Evolutionary conservation across 179 eudicot species (phyloP).

Genomic region (Vitellaria paradoxa): DNA sequence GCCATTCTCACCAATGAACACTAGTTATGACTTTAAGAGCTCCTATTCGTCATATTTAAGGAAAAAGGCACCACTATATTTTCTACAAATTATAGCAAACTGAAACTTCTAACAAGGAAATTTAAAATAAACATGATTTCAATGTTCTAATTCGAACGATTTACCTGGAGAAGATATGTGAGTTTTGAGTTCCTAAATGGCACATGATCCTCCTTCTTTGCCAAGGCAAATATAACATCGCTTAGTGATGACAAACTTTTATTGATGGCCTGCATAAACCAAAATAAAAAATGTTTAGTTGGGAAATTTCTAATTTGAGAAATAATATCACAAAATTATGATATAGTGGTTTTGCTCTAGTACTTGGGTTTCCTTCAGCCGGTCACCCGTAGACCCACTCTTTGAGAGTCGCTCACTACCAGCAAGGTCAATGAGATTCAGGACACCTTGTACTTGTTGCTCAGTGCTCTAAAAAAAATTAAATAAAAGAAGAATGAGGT

Average conservation of each 20-base stretch:
- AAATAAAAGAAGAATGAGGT: neutral
- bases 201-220: constrained; percentile 89
- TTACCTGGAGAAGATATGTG: constrained; percentile 96
- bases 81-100: neutral
- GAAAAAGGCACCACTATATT: neutral
- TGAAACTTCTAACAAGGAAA: neutral
- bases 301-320: neutral
- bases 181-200: constrained; percentile 94
- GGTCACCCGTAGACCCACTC: constrained; percentile 95
- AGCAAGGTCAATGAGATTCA: constrained; percentile 91
- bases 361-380: constrained; percentile 94
- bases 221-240: constrained; percentile 85
- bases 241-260: constrained; percentile 89
- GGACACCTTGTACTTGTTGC: constrained; percentile 93
- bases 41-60: neutral
- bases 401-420: constrained; percentile 98
- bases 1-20: neutral
- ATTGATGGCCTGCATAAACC: constrained; percentile 66
- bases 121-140: neutral
- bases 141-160: neutral
- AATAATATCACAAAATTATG: neutral
- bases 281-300: neutral
- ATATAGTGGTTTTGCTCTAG: neutral
- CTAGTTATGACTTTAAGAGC: neutral
- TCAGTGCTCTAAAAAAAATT: constrained; percentile 80